phyloP scores from a whole-genome alignment of 495 filamentous ascomycete genomes.

The Aspergillus biplanus region DNA sequence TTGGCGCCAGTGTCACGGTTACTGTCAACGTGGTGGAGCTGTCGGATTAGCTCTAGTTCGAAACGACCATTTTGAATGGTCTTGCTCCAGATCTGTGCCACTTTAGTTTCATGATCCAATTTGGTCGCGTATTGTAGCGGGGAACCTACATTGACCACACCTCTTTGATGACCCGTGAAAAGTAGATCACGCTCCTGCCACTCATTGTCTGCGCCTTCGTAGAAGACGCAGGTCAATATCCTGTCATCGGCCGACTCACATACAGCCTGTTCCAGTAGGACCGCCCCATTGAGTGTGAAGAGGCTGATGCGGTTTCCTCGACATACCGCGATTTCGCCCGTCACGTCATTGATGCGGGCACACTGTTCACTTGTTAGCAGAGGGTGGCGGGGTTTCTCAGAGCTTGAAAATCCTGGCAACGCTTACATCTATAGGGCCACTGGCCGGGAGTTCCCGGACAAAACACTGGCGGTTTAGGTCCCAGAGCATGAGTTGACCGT shows the following conservation, averaged over 20 bases:
- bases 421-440: slow-evolving; percentile 55
- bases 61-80: slow-evolving; percentile 55
- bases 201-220: slow-evolving; percentile 89
- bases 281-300: slow-evolving; percentile 87
- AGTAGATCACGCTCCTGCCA: slow-evolving; percentile 87
- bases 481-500: slow-evolving; percentile 87
- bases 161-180: slow-evolving; percentile 84
- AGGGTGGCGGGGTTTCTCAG: no score
- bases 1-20: slow-evolving; percentile 74
- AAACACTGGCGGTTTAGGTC: slow-evolving; percentile 89
- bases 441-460: slow-evolving; percentile 69
- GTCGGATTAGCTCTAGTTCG: slow-evolving; percentile 66
- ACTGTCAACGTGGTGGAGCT: slow-evolving; percentile 81
- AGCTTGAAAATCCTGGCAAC: neutral
- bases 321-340: slow-evolving; percentile 85
- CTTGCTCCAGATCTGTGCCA: slow-evolving; percentile 56
- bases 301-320: slow-evolving; percentile 70
- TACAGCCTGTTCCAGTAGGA: slow-evolving; percentile 78
- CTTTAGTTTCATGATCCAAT: slow-evolving; percentile 11
- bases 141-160: slow-evolving; percentile 71
- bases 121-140: neutral
- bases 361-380: slow-evolving; percentile 43
- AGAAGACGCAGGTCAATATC: slow-evolving; percentile 83
- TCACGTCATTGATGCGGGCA: slow-evolving; percentile 84
- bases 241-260: slow-evolving; percentile 72